phyloP scores from a whole-genome alignment of 176 grass and related monocot genomes.

The Hordeum marinum region DNA sequence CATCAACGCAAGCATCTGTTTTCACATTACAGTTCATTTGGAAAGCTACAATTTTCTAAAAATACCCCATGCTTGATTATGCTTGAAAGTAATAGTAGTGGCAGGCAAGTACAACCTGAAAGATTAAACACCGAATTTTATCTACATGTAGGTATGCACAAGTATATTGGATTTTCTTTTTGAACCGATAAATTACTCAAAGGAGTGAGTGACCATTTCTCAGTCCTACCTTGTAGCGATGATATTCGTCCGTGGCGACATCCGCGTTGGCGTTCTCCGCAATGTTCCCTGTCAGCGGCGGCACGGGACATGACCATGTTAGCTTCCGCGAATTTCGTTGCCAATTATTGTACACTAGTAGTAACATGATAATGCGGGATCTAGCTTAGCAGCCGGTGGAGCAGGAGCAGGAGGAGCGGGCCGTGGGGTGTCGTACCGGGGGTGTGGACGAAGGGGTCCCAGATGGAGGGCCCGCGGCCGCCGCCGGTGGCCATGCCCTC shows the following conservation, averaged over 20 bases:
- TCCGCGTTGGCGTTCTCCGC: slow-evolving; percentile 41
- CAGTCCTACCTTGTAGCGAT: slow-evolving; percentile 51
- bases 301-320: not conserved
- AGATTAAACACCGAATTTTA: not conserved
- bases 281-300: slow-evolving; percentile 40
- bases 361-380: not conserved
- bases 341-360: not conserved
- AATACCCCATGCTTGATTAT: not conserved
- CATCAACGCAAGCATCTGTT: not conserved
- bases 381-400: not conserved
- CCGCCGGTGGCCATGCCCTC: slow-evolving; percentile 40
- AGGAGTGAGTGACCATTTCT: not conserved
- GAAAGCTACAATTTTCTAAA: not conserved
- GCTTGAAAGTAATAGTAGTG: not conserved
- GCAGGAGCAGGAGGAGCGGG: not conserved
- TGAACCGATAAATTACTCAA: not conserved
- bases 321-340: not conserved
- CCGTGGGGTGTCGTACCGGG: not conserved
- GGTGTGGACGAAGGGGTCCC: slow-evolving; percentile 66
- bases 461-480: slow-evolving; percentile 57
- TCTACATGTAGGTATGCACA: not conserved
- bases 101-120: not conserved
- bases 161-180: not conserved
- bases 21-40: not conserved
- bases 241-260: slow-evolving; percentile 62